A percentile compares a stretch with the other conserved stretches of the same genome.
These are phyloP conservation scores for Peronospora belbahrii DNA, from an alignment of 352 stramenopile genomes.

Conservation along the genomic window DNA sequence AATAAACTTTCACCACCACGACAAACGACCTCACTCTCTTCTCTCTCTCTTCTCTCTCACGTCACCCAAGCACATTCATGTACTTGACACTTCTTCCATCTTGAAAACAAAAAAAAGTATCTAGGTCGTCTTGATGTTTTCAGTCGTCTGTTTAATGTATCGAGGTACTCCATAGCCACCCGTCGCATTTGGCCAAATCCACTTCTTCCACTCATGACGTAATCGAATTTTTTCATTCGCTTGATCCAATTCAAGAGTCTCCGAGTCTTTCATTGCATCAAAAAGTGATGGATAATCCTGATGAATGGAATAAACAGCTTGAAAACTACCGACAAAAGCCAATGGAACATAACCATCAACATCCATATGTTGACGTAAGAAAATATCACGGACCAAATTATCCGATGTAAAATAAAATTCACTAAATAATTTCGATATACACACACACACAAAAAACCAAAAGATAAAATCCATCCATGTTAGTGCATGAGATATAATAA, in stretches of 20 bases:
- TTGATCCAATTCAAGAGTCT: constrained; percentile 72
- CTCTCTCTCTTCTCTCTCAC: background rate
- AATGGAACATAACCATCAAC: constrained; percentile 84
- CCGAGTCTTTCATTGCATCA: constrained; percentile 56
- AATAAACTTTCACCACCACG: too few species aligned
- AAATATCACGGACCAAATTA: constrained; percentile 81
- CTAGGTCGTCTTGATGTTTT: constrained; percentile 25
- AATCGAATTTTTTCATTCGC: constrained; percentile 88
- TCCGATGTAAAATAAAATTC: constrained; percentile 84
- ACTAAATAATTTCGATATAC: too few species aligned
- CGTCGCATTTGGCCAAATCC: constrained; percentile 85
- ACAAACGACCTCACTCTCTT: too few species aligned
- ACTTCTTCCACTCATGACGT: constrained; percentile 80
- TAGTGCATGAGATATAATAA: too few species aligned
- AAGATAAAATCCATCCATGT: too few species aligned
- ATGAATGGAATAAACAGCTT: constrained; percentile 79
- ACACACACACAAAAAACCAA: too few species aligned
- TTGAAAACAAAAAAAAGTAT: too few species aligned
- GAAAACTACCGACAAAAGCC: constrained; percentile 86
- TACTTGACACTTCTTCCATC: too few species aligned
- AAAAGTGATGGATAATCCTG: constrained; percentile 80
- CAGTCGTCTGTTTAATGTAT: constrained; percentile 75
- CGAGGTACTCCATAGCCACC: constrained; percentile 77
- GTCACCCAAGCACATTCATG: too few species aligned
- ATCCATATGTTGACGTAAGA: constrained; percentile 83